Evolutionary conservation across 2,329 filamentous ascomycete species (phyloP), one percentile per base, ranked within the genome.

Genomic region (Fusarium staphyleae): DNA sequence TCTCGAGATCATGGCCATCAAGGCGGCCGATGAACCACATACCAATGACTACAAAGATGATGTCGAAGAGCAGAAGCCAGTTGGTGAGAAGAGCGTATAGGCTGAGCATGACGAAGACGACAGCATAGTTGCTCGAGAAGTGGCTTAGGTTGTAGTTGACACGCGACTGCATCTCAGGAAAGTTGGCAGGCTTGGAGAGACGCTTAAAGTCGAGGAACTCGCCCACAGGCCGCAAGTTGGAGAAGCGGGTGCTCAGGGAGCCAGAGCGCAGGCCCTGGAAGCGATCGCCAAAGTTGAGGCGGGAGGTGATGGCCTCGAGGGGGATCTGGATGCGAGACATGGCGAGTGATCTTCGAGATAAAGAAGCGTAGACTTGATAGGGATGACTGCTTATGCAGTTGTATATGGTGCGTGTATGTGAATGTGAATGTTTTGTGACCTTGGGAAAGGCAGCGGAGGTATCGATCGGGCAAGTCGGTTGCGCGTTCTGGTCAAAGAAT

Each of bases 131-230:
- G 88, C 91, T 97, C 59, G 92, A 96, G 82, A 96, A 99, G 81
- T 98, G 89, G 74, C 89, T 87, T 63, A 99, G 79, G 77, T 99
- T 99, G 87, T 97, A 97, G 82, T 96, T 96, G 78, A 96, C 87
- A 63, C 93, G 87, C 67, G 88, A 92, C 77, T 98, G 93, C 62
- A 91, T 86, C 75, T 97, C 93, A 63, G 80, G 80, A 69, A 98
- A 97, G 79, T 96, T 96, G 71, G 85, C 85, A 22, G 95, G 95
- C 80, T 98, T 99, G 64, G 91, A 96, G 50, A 99, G 70, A 66
- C 93, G 91, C 86, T 97, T 97, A 78, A 98, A 76, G 77, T 98
- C 93, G 75, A 97, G 83, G 78, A 99, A 99, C 77, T 99, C 95
- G 73, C 88, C 87, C 66, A 98, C 76, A 57, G 95, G 93, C 56